Evolutionary conservation across 176 grass and related monocot species (phyloP), one percentile per base, ranked within the genome.

Genomic region (Leersia perrieri): DNA sequence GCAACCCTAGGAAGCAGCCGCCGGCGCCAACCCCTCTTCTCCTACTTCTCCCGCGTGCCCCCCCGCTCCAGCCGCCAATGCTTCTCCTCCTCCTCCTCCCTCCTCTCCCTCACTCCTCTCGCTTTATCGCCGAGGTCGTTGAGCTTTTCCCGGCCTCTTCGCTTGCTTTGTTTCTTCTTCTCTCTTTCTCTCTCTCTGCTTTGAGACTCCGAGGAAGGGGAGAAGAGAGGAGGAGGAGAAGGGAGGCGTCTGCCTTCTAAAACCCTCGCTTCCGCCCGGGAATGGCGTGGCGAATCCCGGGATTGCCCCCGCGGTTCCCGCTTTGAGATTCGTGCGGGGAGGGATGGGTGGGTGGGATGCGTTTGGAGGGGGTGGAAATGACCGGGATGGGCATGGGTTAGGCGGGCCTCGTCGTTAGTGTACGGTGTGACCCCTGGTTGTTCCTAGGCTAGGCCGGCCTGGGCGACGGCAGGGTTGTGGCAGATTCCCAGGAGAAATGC

Each of bases 171-270:
- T 31, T 42, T 58, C 66, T 41, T 5, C n/a, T 22, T n/a, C n/a
- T n/a, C n/a, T n/a, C n/a, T 79, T 22, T 30, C n/a, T 8, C 33
- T 28, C 1, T 57, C 60, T 49, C 68, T 32, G 20, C 25, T 79
- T 71, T 64, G 71, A 16, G 62, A n/a, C n/a, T 33, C 28, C 4
- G 31, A 7, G 45, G 73, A 63, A 58, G 9, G 22, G 7, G 20
- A 5, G 29, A 49, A 20, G 22, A 2, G 20, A 5, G 29, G 34
- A 20, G 72, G 51, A 0, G 35, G 38, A 32, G 16, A 16, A 4
- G n/a, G 16, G 11, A 4, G n/a, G 9, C 18, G 14, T 78, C 23
- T 62, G 6, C 51, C 70, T 83, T 83, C 81, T 88, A 67, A 88
- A 88, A 88, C 87, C 87, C 75, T 60, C 61, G 70, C 15, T 22